These are phyloP conservation scores for Mytilinidion resinicola DNA, from an alignment of 495 filamentous ascomycete species.

Conservation along the genomic window DNA sequence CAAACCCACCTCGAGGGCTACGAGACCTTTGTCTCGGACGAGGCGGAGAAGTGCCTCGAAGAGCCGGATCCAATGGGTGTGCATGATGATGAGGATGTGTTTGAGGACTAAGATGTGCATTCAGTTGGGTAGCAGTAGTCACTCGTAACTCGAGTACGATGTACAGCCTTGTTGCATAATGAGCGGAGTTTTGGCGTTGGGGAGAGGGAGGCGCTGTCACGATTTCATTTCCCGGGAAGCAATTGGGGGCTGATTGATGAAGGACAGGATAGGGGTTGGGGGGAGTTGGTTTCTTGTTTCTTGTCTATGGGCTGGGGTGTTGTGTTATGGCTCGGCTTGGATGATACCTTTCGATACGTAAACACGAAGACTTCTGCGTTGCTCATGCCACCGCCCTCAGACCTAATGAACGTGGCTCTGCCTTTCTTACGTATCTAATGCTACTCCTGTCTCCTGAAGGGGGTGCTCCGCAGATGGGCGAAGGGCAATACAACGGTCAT, in stretches of 20 bases:
- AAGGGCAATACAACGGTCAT: no score
- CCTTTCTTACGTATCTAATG: no score
- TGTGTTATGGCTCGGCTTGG: background rate
- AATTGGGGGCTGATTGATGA: background rate
- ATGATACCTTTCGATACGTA: background rate
- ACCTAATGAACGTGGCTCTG: no score
- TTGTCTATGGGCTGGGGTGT: background rate
- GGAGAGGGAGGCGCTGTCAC: background rate
- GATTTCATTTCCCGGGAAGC: background rate
- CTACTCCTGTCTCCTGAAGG: no score
- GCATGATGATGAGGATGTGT: constrained; percentile 13
- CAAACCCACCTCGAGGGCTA: constrained; percentile 89
- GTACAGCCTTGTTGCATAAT: background rate
- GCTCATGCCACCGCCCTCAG: no score
- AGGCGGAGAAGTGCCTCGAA: constrained; percentile 70
- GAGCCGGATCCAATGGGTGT: constrained; percentile 31
- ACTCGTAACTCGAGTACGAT: background rate
- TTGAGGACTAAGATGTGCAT: background rate
- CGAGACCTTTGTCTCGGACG: constrained; percentile 83
- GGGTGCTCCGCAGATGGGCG: no score
- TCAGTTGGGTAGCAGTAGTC: background rate
- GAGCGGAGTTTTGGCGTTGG: background rate
- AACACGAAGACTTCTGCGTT: no score
- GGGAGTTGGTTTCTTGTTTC: background rate
- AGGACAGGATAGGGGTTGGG: background rate